Percentiles rank a stretch among this genome's conserved stretches.
Conservation (phyloP, 306 rosid genomes). For the Ammopiptanthus mongolicus region DNA sequence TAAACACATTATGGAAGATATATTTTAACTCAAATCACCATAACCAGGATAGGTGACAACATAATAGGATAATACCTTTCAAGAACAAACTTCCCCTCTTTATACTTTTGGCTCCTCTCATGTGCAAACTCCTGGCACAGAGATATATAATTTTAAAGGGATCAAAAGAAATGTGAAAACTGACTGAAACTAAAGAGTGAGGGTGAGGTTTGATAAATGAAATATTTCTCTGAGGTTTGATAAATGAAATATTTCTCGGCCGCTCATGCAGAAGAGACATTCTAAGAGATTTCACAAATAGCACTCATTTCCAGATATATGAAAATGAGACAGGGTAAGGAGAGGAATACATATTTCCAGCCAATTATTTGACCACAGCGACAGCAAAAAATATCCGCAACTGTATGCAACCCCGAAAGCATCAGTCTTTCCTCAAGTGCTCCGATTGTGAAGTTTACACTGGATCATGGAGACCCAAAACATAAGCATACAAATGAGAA, state of each 20-base stretch:
- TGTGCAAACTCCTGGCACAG: slow-evolving; percentile 52
- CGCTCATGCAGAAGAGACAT: not conserved
- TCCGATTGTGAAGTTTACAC: slow-evolving; percentile 55
- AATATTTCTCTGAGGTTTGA: not conserved
- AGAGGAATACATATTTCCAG: slow-evolving; percentile 68
- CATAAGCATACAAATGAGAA: not conserved
- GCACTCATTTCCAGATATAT: not conserved
- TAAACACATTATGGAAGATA: not conserved
- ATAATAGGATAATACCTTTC: slow-evolving; percentile 46
- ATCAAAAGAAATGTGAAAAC: not conserved
- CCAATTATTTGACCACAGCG: slow-evolving; percentile 68
- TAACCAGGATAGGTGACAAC: not conserved
- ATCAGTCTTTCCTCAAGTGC: slow-evolving; percentile 57
- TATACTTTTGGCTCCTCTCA: slow-evolving; percentile 64
- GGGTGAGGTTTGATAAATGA: not conserved
- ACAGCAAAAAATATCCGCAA: slow-evolving; percentile 65
- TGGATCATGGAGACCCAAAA: slow-evolving; percentile 13
- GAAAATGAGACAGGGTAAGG: slow-evolving; percentile 15
- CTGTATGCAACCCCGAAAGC: slow-evolving; percentile 62
- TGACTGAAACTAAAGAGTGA: not conserved
- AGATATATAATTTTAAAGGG: not conserved
- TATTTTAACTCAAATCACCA: not conserved
- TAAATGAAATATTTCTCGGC: not conserved
- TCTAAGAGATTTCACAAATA: not conserved
- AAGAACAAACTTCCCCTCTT: slow-evolving; percentile 74